phyloP scores from a whole-genome alignment of 306 rosid species.

The Casuarina cunninghamiana region DNA sequence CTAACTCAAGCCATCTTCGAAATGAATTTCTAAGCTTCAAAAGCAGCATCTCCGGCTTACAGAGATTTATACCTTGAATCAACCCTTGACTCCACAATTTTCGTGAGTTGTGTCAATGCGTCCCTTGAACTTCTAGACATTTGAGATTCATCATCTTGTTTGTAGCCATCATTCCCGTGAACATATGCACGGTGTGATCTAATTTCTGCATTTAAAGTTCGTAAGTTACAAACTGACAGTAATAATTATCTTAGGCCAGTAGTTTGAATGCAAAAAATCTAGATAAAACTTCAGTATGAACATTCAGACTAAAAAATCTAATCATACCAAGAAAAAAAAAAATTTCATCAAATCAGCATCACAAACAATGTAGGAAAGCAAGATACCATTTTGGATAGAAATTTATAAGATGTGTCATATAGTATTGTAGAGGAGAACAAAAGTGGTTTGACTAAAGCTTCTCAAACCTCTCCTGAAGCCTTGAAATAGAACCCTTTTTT shows the following conservation, averaged over 20 bases:
- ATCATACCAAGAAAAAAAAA: not conserved
- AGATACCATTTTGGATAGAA: not conserved
- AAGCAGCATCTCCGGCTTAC: not conserved
- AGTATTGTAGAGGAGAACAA: not conserved
- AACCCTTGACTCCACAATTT: conserved; percentile 56
- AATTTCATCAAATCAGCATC: not conserved
- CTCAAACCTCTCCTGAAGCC: not conserved
- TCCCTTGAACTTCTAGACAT: conserved; percentile 57
- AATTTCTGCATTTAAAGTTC: conserved; percentile 50
- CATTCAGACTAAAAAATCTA: not conserved
- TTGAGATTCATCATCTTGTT: conserved; percentile 53
- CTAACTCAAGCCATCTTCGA: conserved; percentile 9
- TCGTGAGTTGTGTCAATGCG: conserved; percentile 61
- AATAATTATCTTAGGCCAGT: not conserved
- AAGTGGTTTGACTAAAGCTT: not conserved
- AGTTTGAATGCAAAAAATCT: not conserved
- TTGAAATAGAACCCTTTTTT: not conserved
- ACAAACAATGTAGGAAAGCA: not conserved
- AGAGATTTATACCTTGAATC: conserved; percentile 50
- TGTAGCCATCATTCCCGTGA: conserved; percentile 52
- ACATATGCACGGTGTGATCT: conserved; percentile 48
- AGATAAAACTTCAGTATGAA: not conserved
- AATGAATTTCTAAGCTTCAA: conserved; percentile 13
- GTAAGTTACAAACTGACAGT: conserved; percentile 16
- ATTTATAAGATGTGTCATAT: not conserved